Evolutionary conservation across 2,329 filamentous ascomycete species (phyloP), one percentile per base, ranked within the genome.

Genomic region (Colletotrichum karsti): DNA sequence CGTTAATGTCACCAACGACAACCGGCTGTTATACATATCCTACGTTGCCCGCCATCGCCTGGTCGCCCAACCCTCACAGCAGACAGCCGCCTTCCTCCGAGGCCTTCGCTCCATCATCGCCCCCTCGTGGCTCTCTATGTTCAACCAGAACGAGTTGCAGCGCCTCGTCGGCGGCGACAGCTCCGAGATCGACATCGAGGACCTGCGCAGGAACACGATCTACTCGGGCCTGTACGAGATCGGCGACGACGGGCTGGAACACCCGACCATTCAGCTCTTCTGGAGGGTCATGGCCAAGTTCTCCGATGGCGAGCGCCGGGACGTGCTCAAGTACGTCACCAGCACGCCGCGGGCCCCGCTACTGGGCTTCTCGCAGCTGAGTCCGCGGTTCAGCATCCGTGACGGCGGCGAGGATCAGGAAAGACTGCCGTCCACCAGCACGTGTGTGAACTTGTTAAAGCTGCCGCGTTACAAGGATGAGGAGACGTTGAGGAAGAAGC

Each of bases 121-220:
- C 66, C 95, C 95, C 0, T 89, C 90, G 4, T 99, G 96, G 96
- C 87, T 99, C 5, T 94, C 92, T 74, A 98, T 99, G 96, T 99
- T 99, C 84, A 99, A 99, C 79, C 95, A 98, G 78, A 90, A 90
- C 3, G 96, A 99, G 78, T 87, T 99, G 5, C 96, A 98, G 80
- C 96, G 93, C 1, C 90, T 99, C 6, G 92, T 99, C 15, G 93
- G 94, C 59, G 96, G 96, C 46, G 94, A 97, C 73, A 91, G 90
- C 28, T 91, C 91, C 9, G 91, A 93, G 69, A 97, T 99, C 66
- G 92, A 98, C 74, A 87, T 99, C 37, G 89, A 92, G 28, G 96
- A 99, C 77, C 85, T 98, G 42, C 90, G 95, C 24, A 85, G 85
- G 60, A 93, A 98, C 80, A 98, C 96, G 0, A 80, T 89, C 3